Percentiles rank a stretch among this genome's conserved stretches.
Evolutionary conservation across 176 grass and related monocot species (phyloP).

Genomic region (Zea luxurians): DNA sequence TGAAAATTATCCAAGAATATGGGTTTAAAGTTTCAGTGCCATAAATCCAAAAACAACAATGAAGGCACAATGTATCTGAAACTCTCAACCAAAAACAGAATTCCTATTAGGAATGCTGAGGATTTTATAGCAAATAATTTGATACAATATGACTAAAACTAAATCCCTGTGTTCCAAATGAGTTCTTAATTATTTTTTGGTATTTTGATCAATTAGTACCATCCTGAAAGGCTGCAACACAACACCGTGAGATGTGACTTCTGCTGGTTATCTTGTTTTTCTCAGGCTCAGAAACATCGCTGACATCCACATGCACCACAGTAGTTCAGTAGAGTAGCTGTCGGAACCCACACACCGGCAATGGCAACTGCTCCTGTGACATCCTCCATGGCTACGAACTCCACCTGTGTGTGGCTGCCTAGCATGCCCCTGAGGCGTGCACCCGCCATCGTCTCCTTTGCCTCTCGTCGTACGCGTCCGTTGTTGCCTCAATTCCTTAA

Average conservation of each 20-base stretch:
- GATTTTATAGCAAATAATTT: background rate
- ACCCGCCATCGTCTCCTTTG: constrained; percentile 17
- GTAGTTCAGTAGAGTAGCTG: background rate
- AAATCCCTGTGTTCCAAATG: background rate
- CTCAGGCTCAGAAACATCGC: background rate
- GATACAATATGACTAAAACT: background rate
- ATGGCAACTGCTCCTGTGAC: constrained; percentile 46
- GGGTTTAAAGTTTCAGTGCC: background rate
- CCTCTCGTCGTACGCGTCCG: constrained; percentile 18
- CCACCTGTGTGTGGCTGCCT: constrained; percentile 33
- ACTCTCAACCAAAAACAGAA: background rate
- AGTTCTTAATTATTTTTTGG: background rate
- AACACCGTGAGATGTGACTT: background rate
- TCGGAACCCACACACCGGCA: background rate
- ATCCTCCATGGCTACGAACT: constrained; percentile 26
- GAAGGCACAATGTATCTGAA: background rate
- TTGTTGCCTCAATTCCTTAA: background rate
- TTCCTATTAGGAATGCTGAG: background rate
- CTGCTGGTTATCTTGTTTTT: background rate
- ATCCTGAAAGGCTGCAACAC: background rate
- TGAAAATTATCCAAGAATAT: background rate
- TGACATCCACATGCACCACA: constrained; percentile 1
- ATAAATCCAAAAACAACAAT: background rate
- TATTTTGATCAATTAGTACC: background rate
- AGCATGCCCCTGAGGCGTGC: constrained; percentile 10